Evolutionary conservation across 2,329 filamentous ascomycete species (phyloP), one percentile per base, ranked within the genome.

Genomic region (Sphaerulina musiva): DNA sequence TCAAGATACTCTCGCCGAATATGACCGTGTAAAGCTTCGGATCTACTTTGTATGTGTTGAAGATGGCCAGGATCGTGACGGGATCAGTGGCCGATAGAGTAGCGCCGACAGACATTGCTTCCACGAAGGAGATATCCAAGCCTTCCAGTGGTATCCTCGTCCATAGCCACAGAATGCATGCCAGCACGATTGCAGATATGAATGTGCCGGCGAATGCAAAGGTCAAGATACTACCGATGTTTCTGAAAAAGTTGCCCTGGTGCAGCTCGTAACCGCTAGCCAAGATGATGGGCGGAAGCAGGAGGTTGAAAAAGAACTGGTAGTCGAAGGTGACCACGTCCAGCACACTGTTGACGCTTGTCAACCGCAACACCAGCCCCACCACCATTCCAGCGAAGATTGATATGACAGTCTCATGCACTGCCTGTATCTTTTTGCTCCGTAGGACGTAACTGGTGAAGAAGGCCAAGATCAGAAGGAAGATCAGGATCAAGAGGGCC

Each of bases 381-480:
- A 98, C 89, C 55, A 90, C 86, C 93, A 97, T 97, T 66, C 92
- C 92, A 54, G 90, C 91, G 76, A 98, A 97, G 70, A 98, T 98
- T 58, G 92, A 97, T 59, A 98, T 84, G 65, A 97, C 93, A 1
- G 93, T 98, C 76, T 98, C 93, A 72, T 98, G 93, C 51, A 98
- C 86, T 29, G 93, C 93, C 67, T 96, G 93, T 53, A 98, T 91
- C 75, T 95, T 96, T 74, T 89, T 91, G 75, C 93, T 89, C 73
- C 97, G 92, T 57, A 98, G 81, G 63, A 95, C 86, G 75, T 98
- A 98, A 78, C 91, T 96, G 43, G 90, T 95, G 72, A 97, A 95
- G 65, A 98, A 88, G 59, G 93, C 92, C 62, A 87, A 82, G 63
- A 97, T 95, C 66, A 98, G 84, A 64, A 98, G 83, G 75, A 89